Conservation (phyloP, 2,329 filamentous ascomycete genomes). For the Fusarium paranaense region DNA sequence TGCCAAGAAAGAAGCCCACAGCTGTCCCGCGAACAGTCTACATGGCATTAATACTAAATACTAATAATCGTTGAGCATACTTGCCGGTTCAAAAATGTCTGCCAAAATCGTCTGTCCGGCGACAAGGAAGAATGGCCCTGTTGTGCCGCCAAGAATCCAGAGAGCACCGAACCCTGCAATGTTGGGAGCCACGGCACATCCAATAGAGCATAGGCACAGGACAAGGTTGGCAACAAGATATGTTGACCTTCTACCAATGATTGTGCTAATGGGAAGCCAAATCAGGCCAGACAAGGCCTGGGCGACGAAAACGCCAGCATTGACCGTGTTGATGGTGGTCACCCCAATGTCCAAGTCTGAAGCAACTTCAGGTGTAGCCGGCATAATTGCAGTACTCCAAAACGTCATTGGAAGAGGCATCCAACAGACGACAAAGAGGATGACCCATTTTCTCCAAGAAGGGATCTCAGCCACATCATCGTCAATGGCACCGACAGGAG, state of each 20-base stretch:
- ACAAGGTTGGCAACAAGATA: constrained; percentile 42
- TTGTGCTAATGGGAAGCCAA: constrained; percentile 42
- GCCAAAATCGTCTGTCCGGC: constrained; percentile 43
- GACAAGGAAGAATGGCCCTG: constrained; percentile 42
- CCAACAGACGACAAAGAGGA: constrained; percentile 45
- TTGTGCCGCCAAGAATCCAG: constrained; percentile 42
- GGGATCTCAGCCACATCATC: constrained; percentile 37
- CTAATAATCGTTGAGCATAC: too few relatives aligned
- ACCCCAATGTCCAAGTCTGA: constrained; percentile 14
- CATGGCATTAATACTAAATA: neutral
- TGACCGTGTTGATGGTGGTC: constrained; percentile 37
- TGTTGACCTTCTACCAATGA: constrained; percentile 36
- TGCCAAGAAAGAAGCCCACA: constrained; percentile 43
- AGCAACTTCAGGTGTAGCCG: constrained; percentile 36
- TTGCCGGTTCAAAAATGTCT: constrained; percentile 43
- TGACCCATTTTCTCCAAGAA: constrained; percentile 43
- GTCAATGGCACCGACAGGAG: constrained; percentile 26
- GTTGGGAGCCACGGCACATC: constrained; percentile 35
- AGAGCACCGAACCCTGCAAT: constrained; percentile 35
- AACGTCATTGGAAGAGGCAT: constrained; percentile 46
- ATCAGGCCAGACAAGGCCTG: constrained; percentile 41
- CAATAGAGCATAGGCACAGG: constrained; percentile 38
- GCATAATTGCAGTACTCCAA: constrained; percentile 44
- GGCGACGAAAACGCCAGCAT: constrained; percentile 41
- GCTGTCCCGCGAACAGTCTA: constrained; percentile 41